phyloP scores from a whole-genome alignment of 1,284 basidiomycete species.

The Leccinum fallax region DNA sequence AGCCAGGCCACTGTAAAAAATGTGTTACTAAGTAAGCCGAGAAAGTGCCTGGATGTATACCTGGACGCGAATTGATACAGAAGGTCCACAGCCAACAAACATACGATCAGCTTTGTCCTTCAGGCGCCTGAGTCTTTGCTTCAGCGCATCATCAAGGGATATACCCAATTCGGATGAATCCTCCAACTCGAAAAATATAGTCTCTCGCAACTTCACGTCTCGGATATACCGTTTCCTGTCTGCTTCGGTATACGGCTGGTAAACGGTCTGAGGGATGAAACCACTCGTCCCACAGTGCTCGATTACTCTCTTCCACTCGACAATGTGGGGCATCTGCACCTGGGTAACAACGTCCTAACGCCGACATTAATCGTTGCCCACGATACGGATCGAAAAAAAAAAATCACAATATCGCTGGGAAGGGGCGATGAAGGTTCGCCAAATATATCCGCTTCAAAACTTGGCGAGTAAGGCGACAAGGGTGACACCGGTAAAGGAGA shows the following conservation, averaged over 20 bases:
- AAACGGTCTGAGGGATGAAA: constrained; percentile 66
- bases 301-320: constrained; percentile 29
- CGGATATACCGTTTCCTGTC: constrained; percentile 74
- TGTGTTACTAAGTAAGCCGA: constrained; percentile 4
- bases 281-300: constrained; percentile 38
- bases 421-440: not conserved
- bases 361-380: constrained; percentile 9
- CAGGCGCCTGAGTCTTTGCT: constrained; percentile 44
- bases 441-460: constrained; percentile 1
- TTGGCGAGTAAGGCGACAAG: constrained; percentile 8
- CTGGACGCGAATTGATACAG: constrained; percentile 74
- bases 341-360: constrained; percentile 28
- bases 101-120: constrained; percentile 59
- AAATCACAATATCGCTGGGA: constrained; percentile 17
- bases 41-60: constrained; percentile 37
- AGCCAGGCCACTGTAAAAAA: constrained; percentile 67
- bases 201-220: constrained; percentile 59
- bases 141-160: constrained; percentile 53
- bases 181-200: constrained; percentile 61
- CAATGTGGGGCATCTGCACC: constrained; percentile 27
- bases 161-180: constrained; percentile 59
- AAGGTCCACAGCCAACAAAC: constrained; percentile 69
- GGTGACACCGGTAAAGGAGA: constrained; percentile 17
- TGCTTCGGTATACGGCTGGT: constrained; percentile 72
- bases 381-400: not conserved